A percentile compares a stretch with the other conserved stretches of the same genome.
phyloP scores from a whole-genome alignment of 1,284 basidiomycete species.

The Phaffia rhodozyma region DNA sequence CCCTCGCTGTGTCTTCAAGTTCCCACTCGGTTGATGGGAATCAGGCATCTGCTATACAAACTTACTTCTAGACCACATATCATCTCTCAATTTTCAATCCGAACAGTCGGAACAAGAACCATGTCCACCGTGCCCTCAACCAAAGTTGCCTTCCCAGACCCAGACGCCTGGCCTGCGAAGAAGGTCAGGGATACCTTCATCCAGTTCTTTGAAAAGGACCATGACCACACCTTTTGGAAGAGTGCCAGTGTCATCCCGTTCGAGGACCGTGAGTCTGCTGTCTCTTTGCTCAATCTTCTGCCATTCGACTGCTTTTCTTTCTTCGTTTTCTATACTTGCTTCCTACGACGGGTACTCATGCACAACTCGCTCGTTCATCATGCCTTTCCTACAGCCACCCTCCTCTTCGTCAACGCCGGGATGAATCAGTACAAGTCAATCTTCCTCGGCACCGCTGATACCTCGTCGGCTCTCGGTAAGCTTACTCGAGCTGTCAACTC shows the following conservation, averaged over 20 bases:
- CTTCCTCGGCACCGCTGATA: slow-evolving; percentile 92
- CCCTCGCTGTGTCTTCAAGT: no score
- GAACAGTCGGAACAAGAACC: not conserved
- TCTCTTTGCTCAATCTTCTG: not conserved
- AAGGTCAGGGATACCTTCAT: slow-evolving; percentile 64
- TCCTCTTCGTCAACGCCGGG: slow-evolving; percentile 95
- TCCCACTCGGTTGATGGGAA: no score
- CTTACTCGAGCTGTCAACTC: slow-evolving; percentile 88
- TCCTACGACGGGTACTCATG: not conserved
- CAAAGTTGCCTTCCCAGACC: slow-evolving; percentile 36
- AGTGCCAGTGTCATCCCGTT: slow-evolving; percentile 90
- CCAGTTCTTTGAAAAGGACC: slow-evolving; percentile 58
- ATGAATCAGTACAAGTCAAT: slow-evolving; percentile 99
- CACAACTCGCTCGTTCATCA: not conserved
- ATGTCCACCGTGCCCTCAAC: slow-evolving; percentile 21
- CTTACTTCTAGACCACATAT: no score
- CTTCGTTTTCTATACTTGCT: not conserved
- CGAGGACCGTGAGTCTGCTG: slow-evolving; percentile 51
- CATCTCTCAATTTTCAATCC: no score
- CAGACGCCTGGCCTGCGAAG: slow-evolving; percentile 51
- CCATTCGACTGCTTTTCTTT: not conserved
- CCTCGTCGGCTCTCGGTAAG: slow-evolving; percentile 73
- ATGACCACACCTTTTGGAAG: slow-evolving; percentile 81
- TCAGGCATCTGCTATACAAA: no score
- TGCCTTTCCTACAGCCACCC: slow-evolving; percentile 47